Evolutionary conservation across 768 basidiomycete genomes (phyloP).

Genomic region (Calocera viscosa): DNA sequence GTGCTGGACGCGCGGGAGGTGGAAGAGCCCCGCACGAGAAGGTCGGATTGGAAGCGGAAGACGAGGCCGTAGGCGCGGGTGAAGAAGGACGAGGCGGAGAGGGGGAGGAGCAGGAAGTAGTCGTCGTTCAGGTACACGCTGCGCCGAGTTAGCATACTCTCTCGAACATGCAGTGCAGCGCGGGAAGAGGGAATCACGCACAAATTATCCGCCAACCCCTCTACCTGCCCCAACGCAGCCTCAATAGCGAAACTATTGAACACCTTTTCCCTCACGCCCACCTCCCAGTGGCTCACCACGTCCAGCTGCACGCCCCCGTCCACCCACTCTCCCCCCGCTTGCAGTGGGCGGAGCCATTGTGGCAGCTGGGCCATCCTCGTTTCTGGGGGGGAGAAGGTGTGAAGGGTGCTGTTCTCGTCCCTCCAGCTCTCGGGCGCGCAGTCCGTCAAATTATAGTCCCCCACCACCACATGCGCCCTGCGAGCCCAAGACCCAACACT

Average conservation of each 20-base stretch:
- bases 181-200: constrained; percentile 7
- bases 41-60: constrained; percentile 28
- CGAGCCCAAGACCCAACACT: constrained; percentile 10
- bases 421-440: not conserved
- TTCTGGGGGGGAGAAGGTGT: not conserved
- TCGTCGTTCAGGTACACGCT: constrained; percentile 30
- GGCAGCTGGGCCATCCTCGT: constrained; percentile 30
- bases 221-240: constrained; percentile 16
- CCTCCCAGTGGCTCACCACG: constrained; percentile 13
- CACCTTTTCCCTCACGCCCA: constrained; percentile 10
- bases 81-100: not conserved
- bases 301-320: not conserved
- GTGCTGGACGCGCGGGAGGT: constrained; percentile 17
- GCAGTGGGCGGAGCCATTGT: constrained; percentile 27
- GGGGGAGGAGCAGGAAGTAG: constrained; percentile 25
- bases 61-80: constrained; percentile 28
- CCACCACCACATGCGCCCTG: constrained; percentile 18
- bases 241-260: constrained; percentile 24
- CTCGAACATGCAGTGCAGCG: not conserved
- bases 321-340: not conserved
- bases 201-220: constrained; percentile 14
- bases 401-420: not conserved
- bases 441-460: constrained; percentile 15
- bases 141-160: not conserved
- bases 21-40: constrained; percentile 22